Evolutionary conservation across 1,284 basidiomycete genomes (phyloP), one percentile per base, ranked within the genome.

Genomic region (Grifola frondosa): DNA sequence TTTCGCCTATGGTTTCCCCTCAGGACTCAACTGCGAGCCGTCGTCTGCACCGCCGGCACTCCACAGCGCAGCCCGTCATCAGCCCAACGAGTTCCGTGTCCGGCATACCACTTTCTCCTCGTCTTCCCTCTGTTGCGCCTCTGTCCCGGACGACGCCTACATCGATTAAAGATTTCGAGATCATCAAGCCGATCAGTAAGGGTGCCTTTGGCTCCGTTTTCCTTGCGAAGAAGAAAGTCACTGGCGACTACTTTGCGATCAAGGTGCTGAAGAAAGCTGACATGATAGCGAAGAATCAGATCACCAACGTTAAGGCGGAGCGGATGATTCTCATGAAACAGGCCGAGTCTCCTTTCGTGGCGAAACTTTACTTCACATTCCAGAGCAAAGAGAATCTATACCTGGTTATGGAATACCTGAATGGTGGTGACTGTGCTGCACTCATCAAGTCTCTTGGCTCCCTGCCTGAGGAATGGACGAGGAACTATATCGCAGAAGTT

Each of bases 231-330:
- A 99, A 99, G 77, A 94, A 93, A 56, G 88, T 83, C 5, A 99
- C 97, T 1, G 97, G 97, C 40, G 97, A 99, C 68, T 97, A 98
- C 69, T 99, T 88, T 69, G 97, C 97, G 21, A 97, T 99, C 81
- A 99, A 99, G 70, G 94, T 98, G 24, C 71, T 99, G 57, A 98
- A 97, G 71, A 99, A 99, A 74, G 92, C 94, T 21, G 97, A 99
- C 70, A 99, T 99, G 97, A 98, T 99, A 62, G 93, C 97, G 35
- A 99, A 99, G 80, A 99, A 99, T 72, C 97, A 99, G 68, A 97
- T 99, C 67, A 99, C 97, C 43, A 99, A 99, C 62, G 96, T 99
- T 66, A 99, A 98, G 70, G 97, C 97, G 3, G 97, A 99, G 71
- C 81, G 97, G 44, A 98, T 96, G 83, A 99, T 99, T 60, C 77